Evolutionary conservation across 768 basidiomycete species (phyloP).

Genomic region (Boletus patriciae): DNA sequence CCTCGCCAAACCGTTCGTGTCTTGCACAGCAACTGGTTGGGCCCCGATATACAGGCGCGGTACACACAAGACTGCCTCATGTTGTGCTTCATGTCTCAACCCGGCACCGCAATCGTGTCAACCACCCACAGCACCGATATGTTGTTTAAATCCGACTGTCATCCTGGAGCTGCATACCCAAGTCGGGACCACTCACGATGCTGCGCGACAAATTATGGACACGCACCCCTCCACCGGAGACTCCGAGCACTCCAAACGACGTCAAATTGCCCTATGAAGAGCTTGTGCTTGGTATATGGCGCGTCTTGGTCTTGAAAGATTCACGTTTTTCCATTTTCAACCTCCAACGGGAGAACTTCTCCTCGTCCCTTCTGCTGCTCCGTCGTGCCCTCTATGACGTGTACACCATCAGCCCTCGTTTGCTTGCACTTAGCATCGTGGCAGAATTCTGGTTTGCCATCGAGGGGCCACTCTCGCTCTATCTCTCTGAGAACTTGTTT

Average conservation of each 20-base stretch:
- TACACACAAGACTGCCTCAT: too few relatives aligned
- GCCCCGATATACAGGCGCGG: too few relatives aligned
- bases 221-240: neutral
- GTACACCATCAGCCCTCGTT: slow-evolving; percentile 21
- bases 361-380: slow-evolving; percentile 2
- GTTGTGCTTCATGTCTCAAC: too few relatives aligned
- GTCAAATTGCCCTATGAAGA: slow-evolving; percentile 11
- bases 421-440: slow-evolving; percentile 13
- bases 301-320: slow-evolving; percentile 19
- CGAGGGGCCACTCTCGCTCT: slow-evolving; percentile 18
- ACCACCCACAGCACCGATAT: too few relatives aligned
- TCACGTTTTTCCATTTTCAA: slow-evolving; percentile 1
- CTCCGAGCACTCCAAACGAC: neutral
- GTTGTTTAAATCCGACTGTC: neutral
- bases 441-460: slow-evolving; percentile 21
- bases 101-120: too few relatives aligned
- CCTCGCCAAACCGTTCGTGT: too few relatives aligned
- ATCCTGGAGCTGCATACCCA: neutral
- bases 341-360: slow-evolving; percentile 9
- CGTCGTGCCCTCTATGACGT: slow-evolving; percentile 22
- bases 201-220: neutral
- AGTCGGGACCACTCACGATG: neutral
- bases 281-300: slow-evolving; percentile 26
- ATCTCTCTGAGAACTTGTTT: slow-evolving; percentile 24
- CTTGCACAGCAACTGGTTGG: too few relatives aligned